Conservation (phyloP, 257 asterid genomes). For the Henckelia pumila region DNA sequence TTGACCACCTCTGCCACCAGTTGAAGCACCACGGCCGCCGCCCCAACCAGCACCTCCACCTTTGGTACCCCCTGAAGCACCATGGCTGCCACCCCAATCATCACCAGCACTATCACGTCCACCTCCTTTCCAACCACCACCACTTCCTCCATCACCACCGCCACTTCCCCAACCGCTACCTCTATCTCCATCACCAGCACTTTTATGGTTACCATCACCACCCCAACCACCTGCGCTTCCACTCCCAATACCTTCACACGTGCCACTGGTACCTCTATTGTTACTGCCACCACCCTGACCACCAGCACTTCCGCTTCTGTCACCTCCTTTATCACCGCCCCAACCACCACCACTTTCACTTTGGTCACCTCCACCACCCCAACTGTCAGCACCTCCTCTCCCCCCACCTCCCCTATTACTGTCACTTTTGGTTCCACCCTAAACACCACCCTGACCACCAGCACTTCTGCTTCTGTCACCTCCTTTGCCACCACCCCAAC, state of each 20-base stretch:
- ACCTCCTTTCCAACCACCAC: not conserved
- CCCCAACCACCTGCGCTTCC: slow-evolving; percentile 34
- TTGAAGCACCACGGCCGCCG: no score
- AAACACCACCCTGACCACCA: not conserved
- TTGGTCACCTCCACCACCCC: not conserved
- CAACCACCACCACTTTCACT: not conserved
- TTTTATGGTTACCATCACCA: not conserved
- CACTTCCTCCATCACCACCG: slow-evolving; percentile 17
- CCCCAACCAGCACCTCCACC: no score
- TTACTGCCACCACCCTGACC: not conserved
- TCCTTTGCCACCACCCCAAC: slow-evolving; percentile 4
- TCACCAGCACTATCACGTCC: not conserved
- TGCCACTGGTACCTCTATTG: not conserved
- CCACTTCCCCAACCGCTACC: slow-evolving; percentile 24
- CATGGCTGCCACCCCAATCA: not conserved
- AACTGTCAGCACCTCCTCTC: slow-evolving; percentile 41
- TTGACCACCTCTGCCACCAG: no score
- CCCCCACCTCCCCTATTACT: slow-evolving; percentile 1
- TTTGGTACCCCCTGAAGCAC: slow-evolving; percentile 15
- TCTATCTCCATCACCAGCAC: slow-evolving; percentile 31
- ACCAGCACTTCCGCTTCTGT: not conserved
- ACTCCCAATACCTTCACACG: slow-evolving; percentile 22
- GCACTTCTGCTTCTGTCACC: slow-evolving; percentile 9
- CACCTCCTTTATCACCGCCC: not conserved
- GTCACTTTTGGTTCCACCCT: not conserved